These are phyloP conservation scores for Coemansia sp. DNA, from an alignment of 192 early-diverging fungal genomes.

Conservation along the genomic window DNA sequence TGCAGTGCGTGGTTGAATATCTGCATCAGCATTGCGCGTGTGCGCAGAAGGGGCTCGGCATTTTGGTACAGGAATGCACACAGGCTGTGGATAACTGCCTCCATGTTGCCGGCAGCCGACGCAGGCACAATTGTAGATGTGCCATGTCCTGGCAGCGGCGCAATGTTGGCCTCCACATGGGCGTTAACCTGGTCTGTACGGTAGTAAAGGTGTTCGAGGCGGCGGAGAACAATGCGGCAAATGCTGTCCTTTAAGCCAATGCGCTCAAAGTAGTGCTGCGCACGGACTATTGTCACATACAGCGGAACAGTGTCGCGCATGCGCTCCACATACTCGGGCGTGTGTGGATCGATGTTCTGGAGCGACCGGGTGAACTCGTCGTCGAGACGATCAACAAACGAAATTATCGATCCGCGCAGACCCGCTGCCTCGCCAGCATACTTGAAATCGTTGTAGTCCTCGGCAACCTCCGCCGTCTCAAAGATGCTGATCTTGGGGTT, in stretches of 20 bases:
- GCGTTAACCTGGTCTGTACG: conserved; percentile 90
- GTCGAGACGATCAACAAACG: conserved; percentile 90
- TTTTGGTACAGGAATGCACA: conserved; percentile 92
- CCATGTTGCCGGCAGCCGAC: conserved; percentile 52
- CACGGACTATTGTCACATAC: conserved; percentile 85
- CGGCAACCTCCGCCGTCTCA: conserved; percentile 60
- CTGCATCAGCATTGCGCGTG: conserved; percentile 95
- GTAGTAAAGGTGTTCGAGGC: conserved; percentile 96
- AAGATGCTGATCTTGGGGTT: conserved; percentile 68
- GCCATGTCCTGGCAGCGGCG: conserved; percentile 53
- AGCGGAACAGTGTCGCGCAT: conserved; percentile 86
- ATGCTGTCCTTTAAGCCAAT: conserved; percentile 59
- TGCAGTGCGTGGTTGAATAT: conserved; percentile 97
- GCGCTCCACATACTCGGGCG: conserved; percentile 93
- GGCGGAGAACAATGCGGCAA: conserved; percentile 77
- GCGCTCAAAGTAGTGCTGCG: conserved; percentile 84
- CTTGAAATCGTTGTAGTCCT: conserved; percentile 34
- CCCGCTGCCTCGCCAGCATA: conserved; percentile 65
- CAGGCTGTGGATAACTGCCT: conserved; percentile 72
- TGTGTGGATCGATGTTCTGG: conserved; percentile 95
- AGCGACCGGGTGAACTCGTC: conserved; percentile 97
- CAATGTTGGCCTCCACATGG: conserved; percentile 58
- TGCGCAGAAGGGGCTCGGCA: conserved; percentile 76
- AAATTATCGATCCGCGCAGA: conserved; percentile 82
- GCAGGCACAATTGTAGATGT: conserved; percentile 54